A percentile compares a stretch with the other conserved stretches of the same genome.
Conservation (phyloP, 2,329 filamentous ascomycete species). For the Colletotrichum lupini region DNA sequence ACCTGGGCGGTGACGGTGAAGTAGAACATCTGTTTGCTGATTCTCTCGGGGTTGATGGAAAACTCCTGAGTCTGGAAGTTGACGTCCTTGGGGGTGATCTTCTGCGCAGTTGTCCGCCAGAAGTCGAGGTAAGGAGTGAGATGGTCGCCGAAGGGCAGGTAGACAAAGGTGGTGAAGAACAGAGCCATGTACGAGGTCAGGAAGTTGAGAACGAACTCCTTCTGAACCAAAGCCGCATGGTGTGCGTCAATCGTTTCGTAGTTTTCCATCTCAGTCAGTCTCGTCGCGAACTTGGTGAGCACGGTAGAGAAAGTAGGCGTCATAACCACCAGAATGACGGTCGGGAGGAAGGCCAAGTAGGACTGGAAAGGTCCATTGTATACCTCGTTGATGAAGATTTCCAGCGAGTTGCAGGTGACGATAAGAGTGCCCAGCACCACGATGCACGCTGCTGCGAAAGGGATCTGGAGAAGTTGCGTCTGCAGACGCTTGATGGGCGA, state of each 20-base stretch:
- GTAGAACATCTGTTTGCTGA: constrained; percentile 94
- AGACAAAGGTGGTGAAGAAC: constrained; percentile 93
- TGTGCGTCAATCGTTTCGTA: constrained; percentile 90
- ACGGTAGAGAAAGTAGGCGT: constrained; percentile 82
- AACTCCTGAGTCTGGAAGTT: constrained; percentile 75
- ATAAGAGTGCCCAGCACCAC: constrained; percentile 84
- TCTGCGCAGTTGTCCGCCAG: constrained; percentile 79
- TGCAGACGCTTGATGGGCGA: constrained; percentile 79
- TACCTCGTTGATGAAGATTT: constrained; percentile 95
- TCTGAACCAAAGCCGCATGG: constrained; percentile 85
- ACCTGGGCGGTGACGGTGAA: constrained; percentile 95
- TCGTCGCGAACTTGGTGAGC: constrained; percentile 80
- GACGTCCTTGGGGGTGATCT: constrained; percentile 80
- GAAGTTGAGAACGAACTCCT: constrained; percentile 96
- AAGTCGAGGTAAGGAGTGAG: constrained; percentile 89
- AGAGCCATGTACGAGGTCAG: constrained; percentile 94
- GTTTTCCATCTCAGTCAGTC: constrained; percentile 86
- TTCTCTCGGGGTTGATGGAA: constrained; percentile 82
- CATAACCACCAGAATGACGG: constrained; percentile 83
- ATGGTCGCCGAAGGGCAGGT: constrained; percentile 88
- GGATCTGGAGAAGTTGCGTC: constrained; percentile 83
- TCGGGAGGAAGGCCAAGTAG: constrained; percentile 88
- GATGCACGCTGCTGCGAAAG: constrained; percentile 82
- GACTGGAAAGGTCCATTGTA: constrained; percentile 90
- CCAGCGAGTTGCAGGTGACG: constrained; percentile 87